Base-by-base conservation (phyloP, 768 basidiomycete genomes). In the Rhodosporidiobolus sp. region DNA sequence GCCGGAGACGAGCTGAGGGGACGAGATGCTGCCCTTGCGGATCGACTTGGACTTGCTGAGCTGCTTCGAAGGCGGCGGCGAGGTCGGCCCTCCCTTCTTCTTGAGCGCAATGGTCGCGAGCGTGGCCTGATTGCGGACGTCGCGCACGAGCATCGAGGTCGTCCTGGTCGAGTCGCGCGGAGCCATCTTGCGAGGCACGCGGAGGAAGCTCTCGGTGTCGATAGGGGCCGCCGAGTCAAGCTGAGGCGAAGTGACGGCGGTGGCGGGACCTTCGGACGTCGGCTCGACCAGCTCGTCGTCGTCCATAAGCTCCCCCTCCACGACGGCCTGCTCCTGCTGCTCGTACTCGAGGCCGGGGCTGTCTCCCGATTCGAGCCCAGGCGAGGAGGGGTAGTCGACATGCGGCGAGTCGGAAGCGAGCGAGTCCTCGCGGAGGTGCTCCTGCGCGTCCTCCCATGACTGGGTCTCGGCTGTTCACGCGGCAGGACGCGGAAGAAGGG, bases 81-180 rank as follows among this genome's bases (percentile, higher is more conserved):
- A 63, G 1, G 61, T 22, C 12, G 65, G 64, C 3, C 60, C 48
- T 35, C 11, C 26, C 56, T 71, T 61, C 64, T 72, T 74, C 72
- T 79, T 79, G 50, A 79, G 72, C 28, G 75, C 75, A 46, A 67
- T 64, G 1, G 78, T 79, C 7, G 78, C 78, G 12, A 75, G 69
- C 11, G 73, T 70, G 28, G 78, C 78, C 49, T 79, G 78, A 32
- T 75, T 75, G 3, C 72, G 71, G 16, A 79, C 78, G 67, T 77
- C 73, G 45, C 78, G 78, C 22, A 79, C 63, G 54, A 79, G 72
- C 73, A 79, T 69, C 7, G 78, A 79, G 1, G 71, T 70, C 11
- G 78, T 79, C 38, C 68, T 49, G 30, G 63, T 49, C 0, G 73
- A 69, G 63, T 73, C 69, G 17, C 77, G 72, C 6, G 32, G 67